These are phyloP conservation scores for Populus davidiana DNA, from an alignment of 345 rosid species.

Conservation along the genomic window DNA sequence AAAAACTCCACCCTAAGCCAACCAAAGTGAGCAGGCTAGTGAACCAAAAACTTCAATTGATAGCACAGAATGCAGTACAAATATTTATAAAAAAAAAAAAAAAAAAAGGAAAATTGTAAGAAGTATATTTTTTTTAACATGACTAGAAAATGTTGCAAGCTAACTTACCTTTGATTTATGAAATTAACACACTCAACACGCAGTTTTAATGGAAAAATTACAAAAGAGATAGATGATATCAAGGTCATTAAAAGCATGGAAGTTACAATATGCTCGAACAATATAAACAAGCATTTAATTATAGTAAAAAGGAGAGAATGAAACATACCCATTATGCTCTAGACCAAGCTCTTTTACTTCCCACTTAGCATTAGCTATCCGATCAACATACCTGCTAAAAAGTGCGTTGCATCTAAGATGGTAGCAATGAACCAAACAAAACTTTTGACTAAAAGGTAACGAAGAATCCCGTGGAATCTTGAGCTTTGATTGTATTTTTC, in stretches of 20 bases:
- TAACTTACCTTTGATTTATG: neutral
- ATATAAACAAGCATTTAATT: too few species aligned
- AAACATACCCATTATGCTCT: slow-evolving; percentile 94
- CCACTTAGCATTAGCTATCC: slow-evolving; percentile 92
- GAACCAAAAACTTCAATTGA: neutral
- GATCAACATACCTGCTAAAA: slow-evolving; percentile 76
- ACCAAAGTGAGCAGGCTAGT: neutral
- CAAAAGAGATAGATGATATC: neutral
- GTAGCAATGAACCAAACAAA: neutral
- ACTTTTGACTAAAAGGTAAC: neutral
- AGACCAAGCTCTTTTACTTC: slow-evolving; percentile 94
- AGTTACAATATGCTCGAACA: neutral
- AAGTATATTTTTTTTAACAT: neutral
- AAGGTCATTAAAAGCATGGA: neutral
- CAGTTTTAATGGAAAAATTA: neutral
- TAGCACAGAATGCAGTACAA: neutral
- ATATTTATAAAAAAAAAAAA: neutral
- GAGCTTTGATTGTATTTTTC: neutral
- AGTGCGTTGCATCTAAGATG: neutral
- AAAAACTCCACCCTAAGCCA: neutral
- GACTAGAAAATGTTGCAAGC: neutral
- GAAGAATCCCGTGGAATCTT: neutral
- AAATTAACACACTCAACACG: neutral
- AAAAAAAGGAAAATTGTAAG: neutral
- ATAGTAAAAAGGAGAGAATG: neutral